phyloP scores from a whole-genome alignment of 2,329 filamentous ascomycete species.

The Sporothrix globosa region DNA sequence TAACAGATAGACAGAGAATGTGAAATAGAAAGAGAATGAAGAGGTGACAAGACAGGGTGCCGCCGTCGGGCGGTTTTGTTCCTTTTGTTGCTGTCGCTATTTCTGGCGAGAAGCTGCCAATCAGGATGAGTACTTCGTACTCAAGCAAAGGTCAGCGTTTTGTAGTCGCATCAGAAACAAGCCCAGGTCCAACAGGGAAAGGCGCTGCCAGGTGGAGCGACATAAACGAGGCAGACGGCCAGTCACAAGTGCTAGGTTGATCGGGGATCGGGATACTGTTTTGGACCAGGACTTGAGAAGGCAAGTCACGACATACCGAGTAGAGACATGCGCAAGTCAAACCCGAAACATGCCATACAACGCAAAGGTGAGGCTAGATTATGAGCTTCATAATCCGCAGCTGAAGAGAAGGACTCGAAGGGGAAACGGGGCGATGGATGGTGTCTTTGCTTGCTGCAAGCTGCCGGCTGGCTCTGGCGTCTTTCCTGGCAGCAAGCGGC shows the following conservation, averaged over 20 bases:
- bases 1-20: background rate
- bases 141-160: background rate
- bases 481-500: background rate
- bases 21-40: background rate
- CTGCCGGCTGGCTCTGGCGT: constrained; percentile 19
- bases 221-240: background rate
- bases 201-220: background rate
- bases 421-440: constrained; percentile 20
- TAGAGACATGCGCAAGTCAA: background rate
- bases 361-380: constrained; percentile 8
- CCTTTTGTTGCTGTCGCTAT: background rate
- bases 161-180: background rate
- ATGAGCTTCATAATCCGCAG: constrained; percentile 7
- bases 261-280: background rate
- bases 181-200: constrained; percentile 17
- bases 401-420: constrained; percentile 4
- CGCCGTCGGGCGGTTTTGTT: background rate
- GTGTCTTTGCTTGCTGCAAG: constrained; percentile 24
- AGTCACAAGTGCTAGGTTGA: constrained; percentile 11
- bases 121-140: constrained; percentile 1
- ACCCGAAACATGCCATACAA: background rate
- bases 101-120: constrained; percentile 2
- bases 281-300: background rate
- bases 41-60: background rate
- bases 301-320: too few relatives aligned